Evolutionary conservation across 2,329 filamentous ascomycete species (phyloP).

Genomic region (Purpureocillium lavendulum): DNA sequence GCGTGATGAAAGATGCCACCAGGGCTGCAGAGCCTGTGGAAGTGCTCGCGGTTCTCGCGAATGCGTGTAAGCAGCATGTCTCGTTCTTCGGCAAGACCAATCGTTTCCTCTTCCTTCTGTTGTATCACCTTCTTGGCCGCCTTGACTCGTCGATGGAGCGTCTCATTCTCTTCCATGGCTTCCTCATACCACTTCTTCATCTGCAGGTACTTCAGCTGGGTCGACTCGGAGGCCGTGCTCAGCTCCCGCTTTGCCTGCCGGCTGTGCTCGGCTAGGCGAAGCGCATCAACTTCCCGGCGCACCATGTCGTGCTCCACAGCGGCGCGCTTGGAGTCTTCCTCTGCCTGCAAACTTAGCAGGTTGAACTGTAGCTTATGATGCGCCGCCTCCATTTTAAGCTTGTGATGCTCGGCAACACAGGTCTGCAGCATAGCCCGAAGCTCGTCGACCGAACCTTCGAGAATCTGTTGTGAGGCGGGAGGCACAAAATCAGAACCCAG

Average conservation of each 20-base stretch:
- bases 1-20: conserved; percentile 58
- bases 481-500: conserved; percentile 31
- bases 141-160: conserved; percentile 55
- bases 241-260: conserved; percentile 50
- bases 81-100: conserved; percentile 65
- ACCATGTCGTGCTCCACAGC: conserved; percentile 88
- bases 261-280: conserved; percentile 66
- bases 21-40: conserved; percentile 69
- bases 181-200: conserved; percentile 59
- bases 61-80: conserved; percentile 74
- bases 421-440: conserved; percentile 48
- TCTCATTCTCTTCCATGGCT: conserved; percentile 56
- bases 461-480: conserved; percentile 41
- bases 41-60: conserved; percentile 80
- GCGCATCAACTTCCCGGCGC: conserved; percentile 76
- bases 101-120: conserved; percentile 66
- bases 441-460: conserved; percentile 44
- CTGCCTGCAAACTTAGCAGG: conserved; percentile 73
- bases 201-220: conserved; percentile 48
- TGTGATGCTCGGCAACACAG: conserved; percentile 47
- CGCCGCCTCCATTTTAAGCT: conserved; percentile 71
- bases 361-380: conserved; percentile 89
- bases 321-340: conserved; percentile 77
- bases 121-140: conserved; percentile 72
- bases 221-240: conserved; percentile 41